Conservation (phyloP, 2,329 filamentous ascomycete genomes). For the Verticillium nubilum region DNA sequence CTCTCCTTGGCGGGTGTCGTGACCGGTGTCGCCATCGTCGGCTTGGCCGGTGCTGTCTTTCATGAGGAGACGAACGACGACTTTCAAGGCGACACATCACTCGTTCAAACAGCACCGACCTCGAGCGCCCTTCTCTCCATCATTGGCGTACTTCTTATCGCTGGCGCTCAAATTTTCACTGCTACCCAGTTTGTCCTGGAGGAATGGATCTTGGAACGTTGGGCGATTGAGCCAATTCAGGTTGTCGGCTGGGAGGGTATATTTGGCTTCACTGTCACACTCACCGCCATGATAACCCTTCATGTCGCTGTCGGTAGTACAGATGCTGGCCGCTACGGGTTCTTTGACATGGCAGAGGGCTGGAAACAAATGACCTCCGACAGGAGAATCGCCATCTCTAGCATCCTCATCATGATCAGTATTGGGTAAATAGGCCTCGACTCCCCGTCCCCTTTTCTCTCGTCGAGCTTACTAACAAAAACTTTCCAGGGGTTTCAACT, state of each 20-base stretch:
- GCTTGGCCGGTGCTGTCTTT: conserved; percentile 79
- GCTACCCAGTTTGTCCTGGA: conserved; percentile 94
- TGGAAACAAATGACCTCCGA: conserved; percentile 74
- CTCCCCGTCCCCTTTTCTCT: neutral
- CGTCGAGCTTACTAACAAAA: conserved; percentile 10
- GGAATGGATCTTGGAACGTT: conserved; percentile 76
- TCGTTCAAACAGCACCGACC: neutral
- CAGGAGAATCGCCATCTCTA: conserved; percentile 66
- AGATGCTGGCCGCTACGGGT: conserved; percentile 67
- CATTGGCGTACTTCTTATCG: conserved; percentile 83
- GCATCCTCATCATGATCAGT: conserved; percentile 90
- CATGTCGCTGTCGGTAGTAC: conserved; percentile 74
- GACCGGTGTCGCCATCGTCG: conserved; percentile 80
- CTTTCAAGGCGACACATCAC: conserved; percentile 33
- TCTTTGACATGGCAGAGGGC: conserved; percentile 86
- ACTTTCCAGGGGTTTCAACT: conserved; percentile 82
- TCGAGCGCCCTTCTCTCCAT: conserved; percentile 59
- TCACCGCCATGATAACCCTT: conserved; percentile 72
- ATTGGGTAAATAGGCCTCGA: conserved; percentile 67
- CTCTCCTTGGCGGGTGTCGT: conserved; percentile 82
- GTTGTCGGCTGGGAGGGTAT: conserved; percentile 96
- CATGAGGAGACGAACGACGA: conserved; percentile 44
- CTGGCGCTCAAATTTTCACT: conserved; percentile 92
- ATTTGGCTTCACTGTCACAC: conserved; percentile 80
- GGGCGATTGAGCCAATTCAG: conserved; percentile 68